Conservation (phyloP, 768 basidiomycete species). For the Lactifluus hygrophoroides region DNA sequence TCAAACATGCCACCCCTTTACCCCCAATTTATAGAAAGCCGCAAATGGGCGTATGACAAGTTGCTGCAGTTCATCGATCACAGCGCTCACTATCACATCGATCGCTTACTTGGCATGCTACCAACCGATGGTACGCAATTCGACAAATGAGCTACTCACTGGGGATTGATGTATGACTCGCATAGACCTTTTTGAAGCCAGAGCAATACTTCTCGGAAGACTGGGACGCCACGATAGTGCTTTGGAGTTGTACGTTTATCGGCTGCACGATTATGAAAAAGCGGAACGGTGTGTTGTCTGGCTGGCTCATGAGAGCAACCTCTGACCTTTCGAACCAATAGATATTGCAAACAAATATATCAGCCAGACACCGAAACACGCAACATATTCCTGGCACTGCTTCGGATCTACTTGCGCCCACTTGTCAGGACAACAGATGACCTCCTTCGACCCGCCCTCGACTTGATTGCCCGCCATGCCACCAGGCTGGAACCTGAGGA, state of each 20-base stretch:
- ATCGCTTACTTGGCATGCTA: conserved; percentile 75
- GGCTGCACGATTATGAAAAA: conserved; percentile 70
- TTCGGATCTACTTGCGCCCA: conserved; percentile 83
- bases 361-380: conserved; percentile 44
- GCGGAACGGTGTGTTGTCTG: conserved; percentile 70
- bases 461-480: conserved; percentile 80
- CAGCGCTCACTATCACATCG: conserved; percentile 62
- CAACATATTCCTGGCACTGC: conserved; percentile 72
- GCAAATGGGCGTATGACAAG: conserved; percentile 49
- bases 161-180: neutral
- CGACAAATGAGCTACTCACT: neutral
- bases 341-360: conserved; percentile 86
- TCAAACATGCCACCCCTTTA: conserved; percentile 6
- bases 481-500: conserved; percentile 74
- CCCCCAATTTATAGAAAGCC: conserved; percentile 32
- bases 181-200: conserved; percentile 80
- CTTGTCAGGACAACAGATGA: conserved; percentile 40
- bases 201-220: conserved; percentile 84
- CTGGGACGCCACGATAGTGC: conserved; percentile 90
- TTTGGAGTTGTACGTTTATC: conserved; percentile 90
- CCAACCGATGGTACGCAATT: conserved; percentile 60
- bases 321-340: conserved; percentile 26
- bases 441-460: conserved; percentile 73
- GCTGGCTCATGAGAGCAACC: neutral
- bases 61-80: conserved; percentile 69